Evolutionary conservation across 257 asterid species (phyloP).

Genomic region (Nicotiana tomentosiformis): DNA sequence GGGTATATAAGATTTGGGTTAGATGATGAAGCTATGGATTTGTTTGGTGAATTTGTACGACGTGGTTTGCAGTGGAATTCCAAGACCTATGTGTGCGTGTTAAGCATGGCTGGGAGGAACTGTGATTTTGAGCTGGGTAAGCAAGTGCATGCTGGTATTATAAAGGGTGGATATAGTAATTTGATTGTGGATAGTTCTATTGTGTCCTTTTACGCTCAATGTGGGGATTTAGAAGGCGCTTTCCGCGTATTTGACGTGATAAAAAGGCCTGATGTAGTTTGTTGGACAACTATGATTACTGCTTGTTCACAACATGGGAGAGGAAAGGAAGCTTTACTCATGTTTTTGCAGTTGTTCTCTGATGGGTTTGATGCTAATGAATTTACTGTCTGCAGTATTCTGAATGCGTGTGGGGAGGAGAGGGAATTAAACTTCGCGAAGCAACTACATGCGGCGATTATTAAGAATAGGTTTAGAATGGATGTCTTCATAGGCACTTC

Average conservation of each 20-base stretch:
- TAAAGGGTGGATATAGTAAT: constrained; percentile 51
- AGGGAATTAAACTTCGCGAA: constrained; percentile 56
- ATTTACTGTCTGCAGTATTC: constrained; percentile 61
- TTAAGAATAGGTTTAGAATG: constrained; percentile 49
- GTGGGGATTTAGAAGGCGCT: constrained; percentile 58
- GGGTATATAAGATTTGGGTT: constrained; percentile 63
- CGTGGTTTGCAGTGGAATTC: constrained; percentile 50
- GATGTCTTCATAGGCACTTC: constrained; percentile 70
- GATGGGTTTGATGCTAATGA: constrained; percentile 72
- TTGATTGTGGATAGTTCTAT: constrained; percentile 55
- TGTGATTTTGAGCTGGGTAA: constrained; percentile 59
- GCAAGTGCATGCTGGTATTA: constrained; percentile 56
- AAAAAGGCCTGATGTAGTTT: constrained; percentile 52
- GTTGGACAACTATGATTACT: constrained; percentile 86
- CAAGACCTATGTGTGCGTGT: constrained; percentile 63
- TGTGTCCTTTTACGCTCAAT: constrained; percentile 61
- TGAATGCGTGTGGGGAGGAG: constrained; percentile 81
- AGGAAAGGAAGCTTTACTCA: constrained; percentile 47
- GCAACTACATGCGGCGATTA: constrained; percentile 56
- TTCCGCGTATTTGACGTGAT: constrained; percentile 48
- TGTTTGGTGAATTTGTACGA: constrained; percentile 45
- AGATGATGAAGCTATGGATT: constrained; percentile 37
- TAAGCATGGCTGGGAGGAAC: constrained; percentile 51
- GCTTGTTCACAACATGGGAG: constrained; percentile 65
- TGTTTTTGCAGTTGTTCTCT: constrained; percentile 50